Base-by-base conservation (phyloP, 129 eudicot genomes). In the Tagetes patula region DNA sequence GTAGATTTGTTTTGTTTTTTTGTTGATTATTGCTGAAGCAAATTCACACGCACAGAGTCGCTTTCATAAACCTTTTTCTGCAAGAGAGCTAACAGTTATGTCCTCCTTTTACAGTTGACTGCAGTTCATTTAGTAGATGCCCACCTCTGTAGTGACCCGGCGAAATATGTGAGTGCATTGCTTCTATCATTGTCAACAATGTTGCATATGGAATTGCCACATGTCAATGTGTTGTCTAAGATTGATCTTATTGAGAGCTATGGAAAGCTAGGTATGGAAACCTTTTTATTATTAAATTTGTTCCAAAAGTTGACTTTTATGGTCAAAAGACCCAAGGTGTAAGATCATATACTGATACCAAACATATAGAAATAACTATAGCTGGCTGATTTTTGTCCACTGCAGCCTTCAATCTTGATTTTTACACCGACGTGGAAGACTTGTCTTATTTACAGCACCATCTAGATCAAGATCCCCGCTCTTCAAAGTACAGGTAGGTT, bases 351-450 rank as follows among this genome's bases (percentile, higher is more conserved):
- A 36, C 27, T 9, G 39, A 7, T 40, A 58, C 12, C 60, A 10
- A 67, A 2, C 33, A 56, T 45, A 2, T 63, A 49, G 34, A 65
- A 49, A 8, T 9, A 41, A 65, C 27, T 69, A n/a, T 30, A 20
- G 3, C 8, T 53, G 60, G 43, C 7, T 32, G 11, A 52, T 55
- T 38, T 34, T 37, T 63, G 64, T 71, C 34, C 68, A 3, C 62
- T 82, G 85, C 90, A 94, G 98, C 87, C 71, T 94, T 90, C 69
- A 94, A 94, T 81, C 98, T 94, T 54, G 98, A 90, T 43, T 90
- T 87, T 82, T 94, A 90, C 84, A 94, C 96, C 12, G 98, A 94
- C 74, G 96, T 83, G 49, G 86, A 85, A 79, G 96, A 94, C 80
- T 90, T 94, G 75, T 81, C 92, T 10, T 94, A 94, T 76, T 73